These are phyloP conservation scores for Hypoxylon sp. DNA, from an alignment of 2,329 filamentous ascomycete genomes.

Conservation along the genomic window DNA sequence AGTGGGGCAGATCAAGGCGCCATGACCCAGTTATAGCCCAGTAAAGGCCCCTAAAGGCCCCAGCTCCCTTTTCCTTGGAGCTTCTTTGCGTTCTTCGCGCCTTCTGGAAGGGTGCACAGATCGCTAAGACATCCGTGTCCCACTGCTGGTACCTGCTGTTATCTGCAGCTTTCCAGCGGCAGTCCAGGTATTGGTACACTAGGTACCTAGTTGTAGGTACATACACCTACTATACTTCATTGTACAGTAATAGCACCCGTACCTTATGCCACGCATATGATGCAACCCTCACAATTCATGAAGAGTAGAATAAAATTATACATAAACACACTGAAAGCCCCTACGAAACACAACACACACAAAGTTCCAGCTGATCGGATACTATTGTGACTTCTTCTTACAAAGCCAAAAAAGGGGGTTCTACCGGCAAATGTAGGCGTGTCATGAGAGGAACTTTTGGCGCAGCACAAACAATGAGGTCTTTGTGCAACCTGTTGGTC, in stretches of 20 bases:
- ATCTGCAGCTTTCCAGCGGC: slow-evolving; percentile 37
- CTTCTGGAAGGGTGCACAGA: slow-evolving; percentile 53
- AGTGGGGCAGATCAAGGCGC: slow-evolving; percentile 39
- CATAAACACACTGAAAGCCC: background rate
- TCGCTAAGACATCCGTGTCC: slow-evolving; percentile 43
- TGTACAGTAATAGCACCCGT: slow-evolving; percentile 2
- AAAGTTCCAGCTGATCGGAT: background rate
- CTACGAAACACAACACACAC: background rate
- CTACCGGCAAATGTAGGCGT: background rate
- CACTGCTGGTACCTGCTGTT: slow-evolving; percentile 37
- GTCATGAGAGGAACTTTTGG: background rate
- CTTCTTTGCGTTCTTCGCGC: slow-evolving; percentile 53
- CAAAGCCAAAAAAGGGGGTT: slow-evolving; percentile 5
- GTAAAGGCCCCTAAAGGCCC: slow-evolving; percentile 27
- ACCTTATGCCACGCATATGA: slow-evolving; percentile 20
- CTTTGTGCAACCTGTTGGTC: slow-evolving; percentile 37
- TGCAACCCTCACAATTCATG: slow-evolving; percentile 19
- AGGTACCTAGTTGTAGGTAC: background rate
- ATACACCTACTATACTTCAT: background rate
- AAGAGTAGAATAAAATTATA: slow-evolving; percentile 7
- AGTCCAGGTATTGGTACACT: background rate
- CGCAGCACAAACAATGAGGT: slow-evolving; percentile 24
- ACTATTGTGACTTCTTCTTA: background rate
- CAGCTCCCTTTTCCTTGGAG: slow-evolving; percentile 39
- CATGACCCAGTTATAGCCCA: slow-evolving; percentile 39